A percentile compares a stretch with the other conserved stretches of the same genome.
phyloP scores from a whole-genome alignment of 371 early-diverging fungal species.

The Zychaea mexicana region DNA sequence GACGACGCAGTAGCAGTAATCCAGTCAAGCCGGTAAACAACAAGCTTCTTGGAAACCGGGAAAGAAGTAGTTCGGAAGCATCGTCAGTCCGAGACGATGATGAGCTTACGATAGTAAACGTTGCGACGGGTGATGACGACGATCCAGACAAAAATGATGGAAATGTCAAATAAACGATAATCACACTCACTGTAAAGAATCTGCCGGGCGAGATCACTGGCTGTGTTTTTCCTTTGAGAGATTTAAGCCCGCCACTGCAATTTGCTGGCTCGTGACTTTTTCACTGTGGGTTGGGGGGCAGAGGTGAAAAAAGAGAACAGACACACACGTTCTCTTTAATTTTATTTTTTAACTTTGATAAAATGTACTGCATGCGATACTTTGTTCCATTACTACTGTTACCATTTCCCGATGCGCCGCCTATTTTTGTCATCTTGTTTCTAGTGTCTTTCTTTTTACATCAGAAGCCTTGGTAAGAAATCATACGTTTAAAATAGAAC shows the following conservation, averaged over 20 bases:
- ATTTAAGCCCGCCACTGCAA: too few relatives aligned
- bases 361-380: conserved; percentile 65
- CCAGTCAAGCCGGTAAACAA: conserved; percentile 11
- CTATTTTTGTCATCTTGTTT: conserved; percentile 64
- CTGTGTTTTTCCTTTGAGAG: background rate
- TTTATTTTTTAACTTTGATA: background rate
- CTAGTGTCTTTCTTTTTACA: conserved; percentile 65
- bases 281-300: background rate
- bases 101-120: conserved; percentile 13
- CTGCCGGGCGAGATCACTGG: too few relatives aligned
- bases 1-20: conserved; percentile 15
- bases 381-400: conserved; percentile 67
- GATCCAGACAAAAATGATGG: conserved; percentile 4
- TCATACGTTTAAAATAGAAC: background rate
- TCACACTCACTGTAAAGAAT: too few relatives aligned
- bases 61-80: conserved; percentile 11
- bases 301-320: background rate
- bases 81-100: conserved; percentile 13
- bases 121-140: background rate
- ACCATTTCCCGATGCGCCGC: conserved; percentile 71
- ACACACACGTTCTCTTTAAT: background rate
- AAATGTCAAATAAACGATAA: background rate
- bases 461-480: conserved; percentile 68
- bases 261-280: background rate
- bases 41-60: background rate